Base-by-base conservation (phyloP, 2,329 filamentous ascomycete species). In the Aureobasidium namibiae region DNA sequence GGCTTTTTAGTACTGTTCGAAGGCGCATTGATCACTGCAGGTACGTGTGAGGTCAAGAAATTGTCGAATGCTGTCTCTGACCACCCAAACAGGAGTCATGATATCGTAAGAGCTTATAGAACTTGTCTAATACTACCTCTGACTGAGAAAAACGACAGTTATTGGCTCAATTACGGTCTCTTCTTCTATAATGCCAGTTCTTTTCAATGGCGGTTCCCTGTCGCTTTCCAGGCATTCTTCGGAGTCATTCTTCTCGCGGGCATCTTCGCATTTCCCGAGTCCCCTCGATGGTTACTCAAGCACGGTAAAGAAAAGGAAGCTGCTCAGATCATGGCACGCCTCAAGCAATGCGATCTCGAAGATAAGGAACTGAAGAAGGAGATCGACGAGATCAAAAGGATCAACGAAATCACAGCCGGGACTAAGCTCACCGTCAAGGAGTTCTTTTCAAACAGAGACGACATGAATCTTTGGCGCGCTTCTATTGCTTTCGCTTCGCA, bases 281-380 rank as follows among this genome's bases (percentile, higher is more conserved):
- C 72, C 1, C 73, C 73, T 49, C 72, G 73, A n/a, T 76, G 73
- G 62, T 68, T 80, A 10, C 72, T 79, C 24, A 72, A 74, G 18
- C 71, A 73, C 56, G 75, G 75, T 56, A 73, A 75, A 34, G 69
- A 78, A 39, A 71, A 74, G 61, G 80, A 75, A 65, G 80, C 72
- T 49, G 73, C 75, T 41, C 72, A 74, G 18, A 78, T 81, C 14
- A 75, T 82, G 33, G 77, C 79, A 13, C 78, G 78, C 6, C 75
- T 82, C 5, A 72, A 72, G 77, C 76, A 11, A 68, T 69, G 24
- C 65, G 80, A 48, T 61, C 62, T 80, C 34, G 77, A 84, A 48
- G 78, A 81, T 63, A 73, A 76, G 9, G 80, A 86, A 66, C 84
- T 84, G 2, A 75, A 79, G 46, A 72, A 73, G 26, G 78, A 81